Conservation (phyloP, 805 yeast species). For the Candida fluviatilis region DNA sequence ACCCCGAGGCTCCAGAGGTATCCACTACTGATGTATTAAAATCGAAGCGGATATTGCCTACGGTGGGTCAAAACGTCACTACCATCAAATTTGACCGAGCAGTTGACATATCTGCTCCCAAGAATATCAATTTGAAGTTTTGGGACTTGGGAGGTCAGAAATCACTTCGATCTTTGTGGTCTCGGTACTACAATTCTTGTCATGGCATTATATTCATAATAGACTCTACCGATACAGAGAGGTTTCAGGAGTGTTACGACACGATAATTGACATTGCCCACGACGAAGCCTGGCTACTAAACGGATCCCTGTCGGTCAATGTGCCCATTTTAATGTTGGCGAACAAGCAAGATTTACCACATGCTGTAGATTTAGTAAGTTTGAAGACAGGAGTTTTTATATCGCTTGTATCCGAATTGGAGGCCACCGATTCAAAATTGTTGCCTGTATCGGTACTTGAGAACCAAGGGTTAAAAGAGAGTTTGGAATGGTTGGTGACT, state of each 20-base stretch:
- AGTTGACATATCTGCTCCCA: slow-evolving; percentile 33
- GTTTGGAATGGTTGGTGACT: slow-evolving; percentile 83
- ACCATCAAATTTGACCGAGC: slow-evolving; percentile 37
- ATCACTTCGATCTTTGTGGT: slow-evolving; percentile 81
- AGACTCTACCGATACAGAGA: slow-evolving; percentile 80
- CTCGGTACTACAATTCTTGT: slow-evolving; percentile 75
- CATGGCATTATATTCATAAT: slow-evolving; percentile 92
- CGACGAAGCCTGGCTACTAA: slow-evolving; percentile 38
- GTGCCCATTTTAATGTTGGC: slow-evolving; percentile 93
- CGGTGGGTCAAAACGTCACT: slow-evolving; percentile 87
- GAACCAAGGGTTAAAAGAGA: slow-evolving; percentile 80
- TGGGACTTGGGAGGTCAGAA: slow-evolving; percentile 99
- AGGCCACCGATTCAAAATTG: slow-evolving; percentile 88
- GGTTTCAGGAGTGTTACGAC: slow-evolving; percentile 78
- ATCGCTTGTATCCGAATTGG: slow-evolving; percentile 73
- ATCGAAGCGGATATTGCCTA: slow-evolving; percentile 71
- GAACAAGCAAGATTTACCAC: slow-evolving; percentile 78
- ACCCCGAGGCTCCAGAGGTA: slow-evolving; percentile 8
- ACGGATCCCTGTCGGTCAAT: slow-evolving; percentile 36
- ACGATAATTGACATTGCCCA: slow-evolving; percentile 48
- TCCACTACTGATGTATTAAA: slow-evolving; percentile 24
- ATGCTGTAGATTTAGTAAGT: slow-evolving; percentile 45
- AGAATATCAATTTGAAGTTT: slow-evolving; percentile 59
- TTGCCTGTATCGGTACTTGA: slow-evolving; percentile 84
- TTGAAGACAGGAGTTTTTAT: slow-evolving; percentile 80